Evolutionary conservation across 805 yeast species (phyloP).

Genomic region (Debaryomyces hansenii): DNA sequence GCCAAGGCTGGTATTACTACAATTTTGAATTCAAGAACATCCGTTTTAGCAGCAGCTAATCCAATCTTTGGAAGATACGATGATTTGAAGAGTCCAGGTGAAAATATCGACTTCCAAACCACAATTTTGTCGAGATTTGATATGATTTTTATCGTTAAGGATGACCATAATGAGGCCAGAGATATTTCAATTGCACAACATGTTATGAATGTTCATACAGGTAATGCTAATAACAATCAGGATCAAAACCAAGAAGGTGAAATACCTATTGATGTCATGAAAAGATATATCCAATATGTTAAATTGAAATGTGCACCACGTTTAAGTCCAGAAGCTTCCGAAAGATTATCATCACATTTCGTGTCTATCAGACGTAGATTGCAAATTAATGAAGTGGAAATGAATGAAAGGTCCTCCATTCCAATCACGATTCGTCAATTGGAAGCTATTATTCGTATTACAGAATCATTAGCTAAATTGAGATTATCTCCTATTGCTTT

Average conservation of each 20-base stretch:
- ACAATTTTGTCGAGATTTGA: conserved; percentile 96
- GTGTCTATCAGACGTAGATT: conserved; percentile 85
- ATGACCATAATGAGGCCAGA: conserved; percentile 82
- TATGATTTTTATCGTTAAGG: conserved; percentile 96
- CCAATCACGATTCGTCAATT: conserved; percentile 97
- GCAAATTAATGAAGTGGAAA: conserved; percentile 74
- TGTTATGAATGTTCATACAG: conserved; percentile 93
- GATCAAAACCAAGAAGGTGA: conserved; percentile 64
- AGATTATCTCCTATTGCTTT: conserved; percentile 80
- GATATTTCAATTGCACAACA: conserved; percentile 92
- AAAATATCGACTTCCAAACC: conserved; percentile 95
- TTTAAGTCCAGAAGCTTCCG: conserved; percentile 84
- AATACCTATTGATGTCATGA: conserved; percentile 87
- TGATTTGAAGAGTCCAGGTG: conserved; percentile 95
- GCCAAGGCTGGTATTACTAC: conserved; percentile 99
- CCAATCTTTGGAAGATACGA: conserved; percentile 97
- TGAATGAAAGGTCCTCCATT: conserved; percentile 88
- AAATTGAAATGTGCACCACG: conserved; percentile 91
- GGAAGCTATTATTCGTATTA: conserved; percentile 94
- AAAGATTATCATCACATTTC: conserved; percentile 85
- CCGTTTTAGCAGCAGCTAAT: conserved; percentile 97
- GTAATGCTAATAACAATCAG: conserved; percentile 50
- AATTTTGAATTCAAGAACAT: conserved; percentile 90
- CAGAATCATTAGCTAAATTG: conserved; percentile 90
- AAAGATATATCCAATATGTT: conserved; percentile 88